Conservation (phyloP, 306 rosid genomes). For the Gillenia trifoliata region DNA sequence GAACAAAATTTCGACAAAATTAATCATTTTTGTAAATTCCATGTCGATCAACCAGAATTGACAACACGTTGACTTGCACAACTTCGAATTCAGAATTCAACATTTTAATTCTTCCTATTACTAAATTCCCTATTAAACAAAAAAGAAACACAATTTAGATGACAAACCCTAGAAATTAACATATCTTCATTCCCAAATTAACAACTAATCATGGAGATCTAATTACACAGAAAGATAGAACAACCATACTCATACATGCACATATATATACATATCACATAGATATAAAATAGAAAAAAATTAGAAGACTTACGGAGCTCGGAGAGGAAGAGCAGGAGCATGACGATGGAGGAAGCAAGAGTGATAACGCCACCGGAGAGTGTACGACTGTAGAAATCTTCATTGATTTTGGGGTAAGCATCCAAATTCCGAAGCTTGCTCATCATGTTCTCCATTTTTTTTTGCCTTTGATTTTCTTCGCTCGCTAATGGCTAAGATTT, state of each 20-base stretch:
- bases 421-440: conserved; percentile 83
- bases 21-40: neutral
- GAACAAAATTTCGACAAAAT: neutral
- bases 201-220: neutral
- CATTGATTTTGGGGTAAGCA: conserved; percentile 94
- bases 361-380: conserved; percentile 97
- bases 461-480: neutral
- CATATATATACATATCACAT: neutral
- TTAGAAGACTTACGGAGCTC: conserved; percentile 63
- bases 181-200: neutral
- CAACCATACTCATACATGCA: neutral
- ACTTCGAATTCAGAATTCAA: neutral
- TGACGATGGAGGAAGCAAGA: conserved; percentile 72
- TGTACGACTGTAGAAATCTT: conserved; percentile 94
- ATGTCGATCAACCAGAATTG: neutral
- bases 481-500: neutral
- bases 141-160: neutral
- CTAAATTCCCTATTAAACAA: neutral
- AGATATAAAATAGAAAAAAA: neutral
- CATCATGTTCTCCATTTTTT: conserved; percentile 71
- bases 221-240: neutral
- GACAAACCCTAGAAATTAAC: conserved; percentile 4
- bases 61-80: neutral
- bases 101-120: neutral
- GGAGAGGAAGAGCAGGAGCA: conserved; percentile 89